Evolutionary conservation across 208 protist species (phyloP).

Genomic region (Trypanosoma platydactyli): DNA sequence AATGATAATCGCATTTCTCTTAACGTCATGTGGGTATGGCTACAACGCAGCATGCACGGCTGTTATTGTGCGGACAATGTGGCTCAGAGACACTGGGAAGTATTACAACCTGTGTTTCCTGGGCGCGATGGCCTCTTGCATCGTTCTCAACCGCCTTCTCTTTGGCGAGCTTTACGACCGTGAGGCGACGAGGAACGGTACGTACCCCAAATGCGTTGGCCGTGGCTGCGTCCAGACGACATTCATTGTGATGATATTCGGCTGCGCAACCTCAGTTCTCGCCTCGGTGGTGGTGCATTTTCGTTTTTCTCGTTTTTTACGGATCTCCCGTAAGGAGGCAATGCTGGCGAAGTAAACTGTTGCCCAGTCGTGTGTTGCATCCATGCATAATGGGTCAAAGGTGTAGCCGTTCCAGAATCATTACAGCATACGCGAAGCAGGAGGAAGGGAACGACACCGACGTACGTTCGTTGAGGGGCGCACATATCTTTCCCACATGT

Average conservation of each 20-base stretch:
- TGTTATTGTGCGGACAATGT: conserved; percentile 28
- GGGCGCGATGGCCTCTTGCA: conserved; percentile 19
- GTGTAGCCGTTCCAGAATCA: no score
- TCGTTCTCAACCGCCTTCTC: conserved; percentile 30
- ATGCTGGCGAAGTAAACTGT: no score
- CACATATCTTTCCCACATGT: no score
- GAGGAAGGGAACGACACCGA: no score
- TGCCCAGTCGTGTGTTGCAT: no score
- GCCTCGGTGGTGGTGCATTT: no score
- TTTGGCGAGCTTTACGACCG: conserved; percentile 29
- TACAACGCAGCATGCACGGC: conserved; percentile 12
- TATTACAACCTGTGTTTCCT: conserved; percentile 36
- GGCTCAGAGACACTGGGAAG: conserved; percentile 29
- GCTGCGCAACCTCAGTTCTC: no score
- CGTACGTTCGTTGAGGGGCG: no score
- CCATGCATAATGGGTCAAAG: no score
- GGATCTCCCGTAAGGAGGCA: no score
- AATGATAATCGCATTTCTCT: conserved; percentile 29
- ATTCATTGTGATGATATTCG: background rate
- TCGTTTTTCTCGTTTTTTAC: no score
- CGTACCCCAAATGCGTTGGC: conserved; percentile 1
- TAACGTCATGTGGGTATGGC: conserved; percentile 24
- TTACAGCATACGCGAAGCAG: no score
- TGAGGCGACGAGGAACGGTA: conserved; percentile 21
- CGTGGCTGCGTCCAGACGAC: conserved; percentile 11